Percentiles rank a stretch among this genome's conserved stretches.
Evolutionary conservation across 176 grass and related monocot species (phyloP).

Genomic region (Bromus sterilis): DNA sequence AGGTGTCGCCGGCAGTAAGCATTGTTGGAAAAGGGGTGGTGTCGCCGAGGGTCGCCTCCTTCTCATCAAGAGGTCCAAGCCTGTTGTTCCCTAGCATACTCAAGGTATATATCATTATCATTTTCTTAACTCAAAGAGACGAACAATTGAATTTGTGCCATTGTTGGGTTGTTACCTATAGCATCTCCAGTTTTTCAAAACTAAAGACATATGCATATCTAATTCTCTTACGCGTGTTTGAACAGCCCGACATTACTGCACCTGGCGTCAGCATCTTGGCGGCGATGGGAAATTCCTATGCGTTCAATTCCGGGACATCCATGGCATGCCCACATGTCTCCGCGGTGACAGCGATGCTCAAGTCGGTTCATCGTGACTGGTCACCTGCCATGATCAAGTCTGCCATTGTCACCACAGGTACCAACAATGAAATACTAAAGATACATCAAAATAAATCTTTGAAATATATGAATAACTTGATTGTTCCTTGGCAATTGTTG

Average conservation of each 20-base stretch:
- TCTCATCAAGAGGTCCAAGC: background rate
- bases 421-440: no score
- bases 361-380: background rate
- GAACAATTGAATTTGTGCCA: background rate
- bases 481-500: background rate
- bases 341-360: background rate
- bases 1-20: background rate
- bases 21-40: background rate
- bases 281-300: background rate
- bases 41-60: background rate
- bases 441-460: background rate
- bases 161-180: background rate
- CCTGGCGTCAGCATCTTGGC: background rate
- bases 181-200: background rate
- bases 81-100: background rate
- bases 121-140: background rate
- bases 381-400: no score
- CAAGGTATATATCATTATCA: background rate
- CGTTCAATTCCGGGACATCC: background rate
- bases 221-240: background rate
- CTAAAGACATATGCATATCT: no score
- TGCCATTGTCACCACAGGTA: no score
- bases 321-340: background rate
- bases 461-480: no score
- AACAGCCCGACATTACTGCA: slow-evolving; percentile 12